Percentiles rank a stretch among this genome's conserved stretches.
These are phyloP conservation scores for Tetradesmus lagerheimii DNA, from an alignment of 139 green algal genomes.

Conservation along the genomic window DNA sequence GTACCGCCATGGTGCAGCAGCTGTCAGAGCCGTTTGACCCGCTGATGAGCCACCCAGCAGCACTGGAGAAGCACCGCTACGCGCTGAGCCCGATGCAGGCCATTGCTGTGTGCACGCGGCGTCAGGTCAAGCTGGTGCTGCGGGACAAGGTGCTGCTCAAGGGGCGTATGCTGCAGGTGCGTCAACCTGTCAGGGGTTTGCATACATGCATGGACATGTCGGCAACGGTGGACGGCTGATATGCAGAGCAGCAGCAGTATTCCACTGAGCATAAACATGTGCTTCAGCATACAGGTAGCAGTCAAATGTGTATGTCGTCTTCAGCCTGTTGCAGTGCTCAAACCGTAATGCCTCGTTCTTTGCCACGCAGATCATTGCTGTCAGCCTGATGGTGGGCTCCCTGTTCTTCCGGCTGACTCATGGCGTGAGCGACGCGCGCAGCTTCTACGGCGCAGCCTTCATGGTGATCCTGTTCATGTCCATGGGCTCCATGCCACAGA, in stretches of 20 bases:
- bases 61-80: conserved; percentile 56
- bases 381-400: conserved; percentile 66
- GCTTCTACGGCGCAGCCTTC: conserved; percentile 65
- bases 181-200: not conserved
- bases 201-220: not conserved
- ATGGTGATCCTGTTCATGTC: conserved; percentile 71
- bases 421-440: conserved; percentile 52
- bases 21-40: conserved; percentile 34
- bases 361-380: conserved; percentile 51
- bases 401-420: conserved; percentile 60
- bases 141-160: conserved; percentile 66
- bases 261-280: not conserved
- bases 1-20: conserved; percentile 22
- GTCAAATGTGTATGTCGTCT: not conserved
- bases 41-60: conserved; percentile 44
- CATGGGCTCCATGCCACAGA: conserved; percentile 64
- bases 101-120: conserved; percentile 41
- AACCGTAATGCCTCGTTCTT: not conserved
- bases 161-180: conserved; percentile 60
- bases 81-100: conserved; percentile 53
- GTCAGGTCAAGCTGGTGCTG: conserved; percentile 69
- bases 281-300: not conserved
- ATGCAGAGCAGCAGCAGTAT: not conserved
- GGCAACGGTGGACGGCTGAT: not conserved
- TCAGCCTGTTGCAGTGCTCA: not conserved